These are phyloP conservation scores for Cladophialophora bantiana DNA, from an alignment of 2,329 filamentous ascomycete species.

Conservation along the genomic window DNA sequence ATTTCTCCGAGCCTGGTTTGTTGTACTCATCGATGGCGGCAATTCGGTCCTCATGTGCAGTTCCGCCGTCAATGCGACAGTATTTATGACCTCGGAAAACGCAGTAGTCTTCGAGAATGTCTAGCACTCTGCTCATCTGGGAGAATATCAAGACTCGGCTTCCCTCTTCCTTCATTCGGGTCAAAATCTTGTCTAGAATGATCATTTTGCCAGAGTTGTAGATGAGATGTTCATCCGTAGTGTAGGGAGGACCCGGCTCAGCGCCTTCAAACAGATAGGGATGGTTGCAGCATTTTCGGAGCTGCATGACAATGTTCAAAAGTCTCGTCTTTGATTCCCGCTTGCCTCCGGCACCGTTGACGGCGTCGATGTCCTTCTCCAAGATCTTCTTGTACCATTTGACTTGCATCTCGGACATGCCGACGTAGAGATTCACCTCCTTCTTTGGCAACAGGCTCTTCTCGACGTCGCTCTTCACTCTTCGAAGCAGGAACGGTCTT, in stretches of 20 bases:
- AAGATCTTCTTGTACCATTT: conserved; percentile 99
- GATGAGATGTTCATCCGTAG: conserved; percentile 93
- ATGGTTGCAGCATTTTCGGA: conserved; percentile 98
- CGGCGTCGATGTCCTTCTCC: conserved; percentile 98
- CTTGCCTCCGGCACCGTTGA: conserved; percentile 95
- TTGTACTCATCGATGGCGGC: conserved; percentile 99
- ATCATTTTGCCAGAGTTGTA: conserved; percentile 97
- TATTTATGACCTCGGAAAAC: conserved; percentile 95
- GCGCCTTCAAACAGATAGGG: conserved; percentile 98
- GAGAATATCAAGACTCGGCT: conserved; percentile 99
- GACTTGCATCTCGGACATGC: conserved; percentile 99
- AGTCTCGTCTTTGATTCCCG: conserved; percentile 96
- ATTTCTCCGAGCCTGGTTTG: conserved; percentile 92
- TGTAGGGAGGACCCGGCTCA: conserved; percentile 95
- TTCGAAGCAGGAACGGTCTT: conserved; percentile 89
- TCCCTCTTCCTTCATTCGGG: conserved; percentile 80
- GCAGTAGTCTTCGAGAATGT: conserved; percentile 98
- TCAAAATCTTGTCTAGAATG: conserved; percentile 89
- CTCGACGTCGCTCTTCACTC: conserved; percentile 97
- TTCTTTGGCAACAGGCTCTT: conserved; percentile 98
- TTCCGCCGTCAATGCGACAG: conserved; percentile 95
- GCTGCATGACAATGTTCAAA: conserved; percentile 98
- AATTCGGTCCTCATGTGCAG: conserved; percentile 96
- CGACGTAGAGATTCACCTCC: conserved; percentile 94
- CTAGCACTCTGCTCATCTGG: conserved; percentile 96